phyloP scores from a whole-genome alignment of 23 red algal species.

The Gracilaria vermiculophylla region DNA sequence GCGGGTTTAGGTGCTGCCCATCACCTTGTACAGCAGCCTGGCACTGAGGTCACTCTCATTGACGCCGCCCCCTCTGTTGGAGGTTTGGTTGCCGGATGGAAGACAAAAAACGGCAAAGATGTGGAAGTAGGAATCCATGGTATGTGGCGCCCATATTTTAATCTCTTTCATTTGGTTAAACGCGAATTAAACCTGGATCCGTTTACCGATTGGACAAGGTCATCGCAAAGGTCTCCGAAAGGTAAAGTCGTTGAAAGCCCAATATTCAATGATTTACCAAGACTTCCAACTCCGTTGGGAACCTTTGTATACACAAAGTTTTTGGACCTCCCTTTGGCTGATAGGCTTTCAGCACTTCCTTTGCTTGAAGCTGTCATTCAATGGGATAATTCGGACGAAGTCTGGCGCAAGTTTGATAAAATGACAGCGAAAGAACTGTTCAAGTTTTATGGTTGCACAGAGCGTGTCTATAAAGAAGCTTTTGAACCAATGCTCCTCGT shows the following conservation, averaged over 20 bases:
- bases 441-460: conserved; percentile 52
- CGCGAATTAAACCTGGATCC: conserved; percentile 56
- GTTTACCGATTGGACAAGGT: conserved; percentile 76
- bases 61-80: conserved; percentile 70
- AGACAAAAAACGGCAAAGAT: conserved; percentile 41
- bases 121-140: conserved; percentile 86
- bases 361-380: conserved; percentile 73
- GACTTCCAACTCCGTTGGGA: conserved; percentile 72
- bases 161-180: conserved; percentile 87
- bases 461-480: conserved; percentile 66
- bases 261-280: conserved; percentile 77
- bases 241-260: conserved; percentile 79
- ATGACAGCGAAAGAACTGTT: conserved; percentile 91
- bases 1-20: conserved; percentile 83
- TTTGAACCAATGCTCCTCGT: conserved; percentile 90
- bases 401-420: conserved; percentile 76
- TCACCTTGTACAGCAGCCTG: conserved; percentile 45
- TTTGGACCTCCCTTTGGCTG: conserved; percentile 57
- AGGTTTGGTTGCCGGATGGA: conserved; percentile 75
- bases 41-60: conserved; percentile 66
- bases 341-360: conserved; percentile 72
- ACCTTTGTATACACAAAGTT: conserved; percentile 85
- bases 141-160: conserved; percentile 81
- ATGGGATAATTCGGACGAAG: conserved; percentile 64
- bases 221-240: conserved; percentile 64